phyloP scores from a whole-genome alignment of 169 alveolate genomes.

The Plasmodium sp. region DNA sequence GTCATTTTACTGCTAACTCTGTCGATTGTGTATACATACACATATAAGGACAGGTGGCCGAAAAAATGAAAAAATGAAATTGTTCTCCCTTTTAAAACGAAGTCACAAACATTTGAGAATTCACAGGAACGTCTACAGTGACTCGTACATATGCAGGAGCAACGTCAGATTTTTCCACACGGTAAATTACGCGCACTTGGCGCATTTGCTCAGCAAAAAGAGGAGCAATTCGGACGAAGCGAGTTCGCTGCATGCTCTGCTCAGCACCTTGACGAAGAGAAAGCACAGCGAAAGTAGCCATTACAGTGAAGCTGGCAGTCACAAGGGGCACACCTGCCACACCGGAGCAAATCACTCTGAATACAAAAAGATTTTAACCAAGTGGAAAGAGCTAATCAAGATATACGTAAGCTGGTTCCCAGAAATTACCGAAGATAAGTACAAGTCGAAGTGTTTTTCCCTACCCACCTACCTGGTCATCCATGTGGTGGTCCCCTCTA shows the following conservation, averaged over 20 bases:
- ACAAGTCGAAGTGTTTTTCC: slow-evolving; percentile 71
- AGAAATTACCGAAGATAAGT: slow-evolving; percentile 69
- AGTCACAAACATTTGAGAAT: background rate
- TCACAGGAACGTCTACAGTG: background rate
- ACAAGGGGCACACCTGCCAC: background rate
- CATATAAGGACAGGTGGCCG: background rate
- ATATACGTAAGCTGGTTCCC: slow-evolving; percentile 69
- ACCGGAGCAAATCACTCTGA: background rate
- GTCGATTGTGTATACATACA: background rate
- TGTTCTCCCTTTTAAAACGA: background rate
- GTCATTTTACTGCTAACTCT: background rate
- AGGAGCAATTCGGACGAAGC: slow-evolving; percentile 3
- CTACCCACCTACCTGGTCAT: slow-evolving; percentile 20
- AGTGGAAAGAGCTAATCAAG: slow-evolving; percentile 44
- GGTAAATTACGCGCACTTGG: slow-evolving; percentile 19
- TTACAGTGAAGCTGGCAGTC: background rate
- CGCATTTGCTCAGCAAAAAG: background rate
- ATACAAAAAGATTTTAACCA: background rate
- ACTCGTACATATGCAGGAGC: background rate
- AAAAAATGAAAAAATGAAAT: slow-evolving; percentile 61
- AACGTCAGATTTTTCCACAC: background rate
- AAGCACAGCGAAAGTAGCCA: background rate
- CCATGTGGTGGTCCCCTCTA: slow-evolving; percentile 56
- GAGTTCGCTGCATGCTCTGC: slow-evolving; percentile 15
- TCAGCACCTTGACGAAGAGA: background rate